Evolutionary conservation across 441 rosid genomes (phyloP).

Genomic region (Isatis lusitanica): DNA sequence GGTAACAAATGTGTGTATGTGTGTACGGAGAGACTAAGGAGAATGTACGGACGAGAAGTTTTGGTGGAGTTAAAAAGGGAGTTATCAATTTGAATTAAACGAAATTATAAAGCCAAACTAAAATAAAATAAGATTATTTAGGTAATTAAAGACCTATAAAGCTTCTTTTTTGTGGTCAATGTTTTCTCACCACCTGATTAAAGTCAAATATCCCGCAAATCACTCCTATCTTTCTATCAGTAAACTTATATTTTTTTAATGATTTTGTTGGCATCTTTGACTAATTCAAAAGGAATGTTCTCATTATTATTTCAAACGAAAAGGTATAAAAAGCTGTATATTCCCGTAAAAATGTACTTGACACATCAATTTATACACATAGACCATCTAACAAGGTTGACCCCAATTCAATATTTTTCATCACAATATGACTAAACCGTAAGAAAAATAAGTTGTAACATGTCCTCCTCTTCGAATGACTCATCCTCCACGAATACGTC

Average conservation of each 20-base stretch:
- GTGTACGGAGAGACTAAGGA: slow-evolving; percentile 11
- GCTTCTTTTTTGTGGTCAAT: slow-evolving; percentile 12
- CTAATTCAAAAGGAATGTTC: slow-evolving; percentile 18
- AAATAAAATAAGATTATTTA: slow-evolving; percentile 21
- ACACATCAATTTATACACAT: neutral
- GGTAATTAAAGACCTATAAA: neutral
- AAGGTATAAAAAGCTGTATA: neutral
- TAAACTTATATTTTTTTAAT: neutral
- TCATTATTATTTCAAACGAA: neutral
- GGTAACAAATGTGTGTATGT: slow-evolving; percentile 13
- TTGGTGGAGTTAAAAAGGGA: slow-evolving; percentile 12
- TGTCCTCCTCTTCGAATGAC: neutral
- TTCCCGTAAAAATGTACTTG: slow-evolving; percentile 1
- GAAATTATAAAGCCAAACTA: neutral
- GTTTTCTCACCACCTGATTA: neutral
- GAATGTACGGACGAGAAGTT: slow-evolving; percentile 28
- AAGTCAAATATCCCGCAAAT: slow-evolving; percentile 27
- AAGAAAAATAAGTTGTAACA: neutral
- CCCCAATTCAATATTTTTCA: too few relatives aligned
- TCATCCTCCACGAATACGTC: slow-evolving; percentile 11
- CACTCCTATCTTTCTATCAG: slow-evolving; percentile 10
- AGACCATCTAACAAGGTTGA: neutral
- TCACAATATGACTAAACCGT: too few relatives aligned
- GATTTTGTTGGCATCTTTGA: slow-evolving; percentile 30
- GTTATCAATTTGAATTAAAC: neutral